A percentile compares a stretch with the other conserved stretches of the same genome.
Evolutionary conservation across 306 rosid species (phyloP).

Genomic region (Erythrophleum fordii): DNA sequence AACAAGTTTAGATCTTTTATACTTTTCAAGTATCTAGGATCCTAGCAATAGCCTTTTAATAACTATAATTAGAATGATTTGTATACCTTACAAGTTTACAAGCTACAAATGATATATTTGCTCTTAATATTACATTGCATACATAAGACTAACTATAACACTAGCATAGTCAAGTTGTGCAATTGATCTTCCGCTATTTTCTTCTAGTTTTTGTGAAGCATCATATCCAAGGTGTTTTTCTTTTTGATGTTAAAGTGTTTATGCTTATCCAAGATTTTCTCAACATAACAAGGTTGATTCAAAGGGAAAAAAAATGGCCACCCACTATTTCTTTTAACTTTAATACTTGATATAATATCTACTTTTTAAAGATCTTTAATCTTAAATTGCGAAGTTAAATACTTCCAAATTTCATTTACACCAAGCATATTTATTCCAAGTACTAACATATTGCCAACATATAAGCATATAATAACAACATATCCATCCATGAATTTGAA

Average conservation of each 20-base stretch:
- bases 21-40: not conserved
- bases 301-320: no score
- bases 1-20: not conserved
- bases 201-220: not conserved
- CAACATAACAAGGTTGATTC: not conserved
- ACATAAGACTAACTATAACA: not conserved
- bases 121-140: not conserved
- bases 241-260: conserved; percentile 5
- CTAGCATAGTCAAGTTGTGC: conserved; percentile 21
- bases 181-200: not conserved
- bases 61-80: not conserved
- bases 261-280: not conserved
- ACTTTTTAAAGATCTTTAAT: conserved; percentile 3
- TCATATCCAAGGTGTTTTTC: not conserved
- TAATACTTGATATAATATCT: conserved; percentile 4
- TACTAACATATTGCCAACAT: no score
- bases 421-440: no score
- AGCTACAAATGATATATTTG: not conserved
- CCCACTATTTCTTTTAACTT: not conserved
- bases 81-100: no score
- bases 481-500: no score
- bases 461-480: no score
- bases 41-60: conserved; percentile 1
- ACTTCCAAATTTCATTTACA: no score
- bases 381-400: no score